A percentile compares a stretch with the other conserved stretches of the same genome.
Evolutionary conservation across 164 flowering plant species (phyloP).

Genomic region (Cinnamomum chago): DNA sequence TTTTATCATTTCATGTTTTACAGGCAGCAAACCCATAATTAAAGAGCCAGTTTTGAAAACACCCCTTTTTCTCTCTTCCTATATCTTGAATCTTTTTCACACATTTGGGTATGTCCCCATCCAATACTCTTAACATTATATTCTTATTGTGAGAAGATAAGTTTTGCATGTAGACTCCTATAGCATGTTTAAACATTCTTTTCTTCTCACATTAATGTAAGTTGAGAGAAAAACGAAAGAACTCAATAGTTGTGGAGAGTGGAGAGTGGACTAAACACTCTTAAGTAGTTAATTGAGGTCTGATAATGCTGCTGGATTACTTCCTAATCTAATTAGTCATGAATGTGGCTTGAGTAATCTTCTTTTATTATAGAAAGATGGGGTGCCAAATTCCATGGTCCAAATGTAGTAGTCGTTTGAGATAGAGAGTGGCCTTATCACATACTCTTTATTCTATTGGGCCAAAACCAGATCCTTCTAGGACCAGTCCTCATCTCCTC

Average conservation of each 20-base stretch:
- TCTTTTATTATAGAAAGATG: not conserved
- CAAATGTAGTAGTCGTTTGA: not conserved
- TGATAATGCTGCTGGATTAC: not conserved
- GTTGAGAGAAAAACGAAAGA: no score
- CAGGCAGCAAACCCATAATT: not conserved
- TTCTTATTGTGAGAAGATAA: not conserved
- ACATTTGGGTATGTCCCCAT: not conserved
- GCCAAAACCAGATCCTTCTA: conserved; percentile 25
- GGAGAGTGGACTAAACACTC: no score
- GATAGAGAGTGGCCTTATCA: conserved; percentile 26
- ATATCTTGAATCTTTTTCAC: not conserved
- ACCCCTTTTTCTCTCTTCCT: not conserved
- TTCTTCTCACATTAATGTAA: no score
- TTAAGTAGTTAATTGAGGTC: no score
- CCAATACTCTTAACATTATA: not conserved
- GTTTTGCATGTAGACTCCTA: no score
- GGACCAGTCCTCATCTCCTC: conserved; percentile 29
- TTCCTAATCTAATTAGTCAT: not conserved
- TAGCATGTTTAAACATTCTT: no score
- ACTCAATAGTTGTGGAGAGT: no score
- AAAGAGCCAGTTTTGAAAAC: not conserved
- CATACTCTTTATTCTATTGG: conserved; percentile 16
- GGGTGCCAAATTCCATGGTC: not conserved
- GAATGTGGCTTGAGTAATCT: not conserved
- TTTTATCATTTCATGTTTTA: not conserved